Evolutionary conservation across 73 alveolate genomes (phyloP).

Genomic region (Durusdinium trenchii): DNA sequence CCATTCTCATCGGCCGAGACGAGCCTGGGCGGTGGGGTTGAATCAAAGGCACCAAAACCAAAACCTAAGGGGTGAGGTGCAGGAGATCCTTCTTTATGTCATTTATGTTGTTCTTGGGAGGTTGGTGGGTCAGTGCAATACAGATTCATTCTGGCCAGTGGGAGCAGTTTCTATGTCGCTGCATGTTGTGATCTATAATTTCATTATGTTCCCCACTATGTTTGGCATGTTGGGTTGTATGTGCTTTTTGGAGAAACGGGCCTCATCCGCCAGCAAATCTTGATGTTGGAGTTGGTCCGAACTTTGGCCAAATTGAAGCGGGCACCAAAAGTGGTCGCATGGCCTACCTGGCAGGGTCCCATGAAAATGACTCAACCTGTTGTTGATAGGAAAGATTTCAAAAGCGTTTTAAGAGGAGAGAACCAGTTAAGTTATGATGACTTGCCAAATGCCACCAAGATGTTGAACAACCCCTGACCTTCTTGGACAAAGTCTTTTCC

Average conservation of each 20-base stretch:
- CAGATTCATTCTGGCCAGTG: not conserved
- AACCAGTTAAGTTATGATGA: too few relatives aligned
- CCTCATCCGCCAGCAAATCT: conserved; percentile 16
- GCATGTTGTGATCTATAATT: not conserved
- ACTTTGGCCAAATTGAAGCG: conserved; percentile 48
- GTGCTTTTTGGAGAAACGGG: not conserved
- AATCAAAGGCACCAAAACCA: not conserved
- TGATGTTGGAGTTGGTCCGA: not conserved
- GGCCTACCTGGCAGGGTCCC: not conserved
- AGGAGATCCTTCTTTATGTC: not conserved
- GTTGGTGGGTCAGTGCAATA: not conserved
- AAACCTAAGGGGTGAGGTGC: not conserved
- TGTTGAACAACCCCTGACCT: too few relatives aligned
- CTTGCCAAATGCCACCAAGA: too few relatives aligned
- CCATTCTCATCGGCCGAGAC: too few relatives aligned
- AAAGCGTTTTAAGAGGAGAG: not conserved
- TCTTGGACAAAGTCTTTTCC: conserved; percentile 5
- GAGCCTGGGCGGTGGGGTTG: not conserved
- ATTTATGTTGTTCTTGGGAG: not conserved
- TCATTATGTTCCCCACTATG: not conserved
- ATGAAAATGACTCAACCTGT: not conserved
- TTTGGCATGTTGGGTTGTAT: not conserved
- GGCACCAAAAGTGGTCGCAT: conserved; percentile 32
- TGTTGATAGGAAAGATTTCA: not conserved
- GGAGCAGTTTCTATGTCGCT: not conserved